A percentile compares a stretch with the other conserved stretches of the same genome.
Evolutionary conservation across 2,329 filamentous ascomycete genomes (phyloP).

Genomic region (Talaromyces marneffei): DNA sequence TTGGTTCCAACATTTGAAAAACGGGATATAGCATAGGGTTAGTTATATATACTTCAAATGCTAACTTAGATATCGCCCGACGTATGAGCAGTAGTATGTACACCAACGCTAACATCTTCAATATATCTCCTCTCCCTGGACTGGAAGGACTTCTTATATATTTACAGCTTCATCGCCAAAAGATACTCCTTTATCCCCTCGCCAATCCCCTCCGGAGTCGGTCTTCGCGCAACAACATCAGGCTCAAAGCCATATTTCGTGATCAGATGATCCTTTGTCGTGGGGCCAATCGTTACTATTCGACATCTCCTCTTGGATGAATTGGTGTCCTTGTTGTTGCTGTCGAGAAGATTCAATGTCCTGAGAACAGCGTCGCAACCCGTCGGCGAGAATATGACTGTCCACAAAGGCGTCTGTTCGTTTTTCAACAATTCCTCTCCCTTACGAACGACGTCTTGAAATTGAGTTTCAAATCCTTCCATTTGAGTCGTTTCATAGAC

Average conservation of each 20-base stretch:
- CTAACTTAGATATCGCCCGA: neutral
- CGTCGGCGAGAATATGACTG: conserved; percentile 54
- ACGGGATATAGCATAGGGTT: neutral
- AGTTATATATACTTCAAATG: neutral
- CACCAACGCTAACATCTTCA: neutral
- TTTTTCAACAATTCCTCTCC: neutral
- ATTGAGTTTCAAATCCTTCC: conserved; percentile 67
- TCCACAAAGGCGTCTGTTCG: conserved; percentile 24
- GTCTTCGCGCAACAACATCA: conserved; percentile 65
- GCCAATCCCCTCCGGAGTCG: conserved; percentile 73
- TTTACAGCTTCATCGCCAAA: conserved; percentile 9
- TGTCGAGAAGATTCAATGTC: conserved; percentile 42
- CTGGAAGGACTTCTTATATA: neutral
- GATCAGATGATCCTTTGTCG: conserved; percentile 69
- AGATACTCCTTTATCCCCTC: conserved; percentile 57
- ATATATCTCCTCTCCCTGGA: neutral
- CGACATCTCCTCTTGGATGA: conserved; percentile 35
- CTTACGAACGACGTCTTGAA: conserved; percentile 50
- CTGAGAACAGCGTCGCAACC: conserved; percentile 57
- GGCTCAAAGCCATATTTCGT: conserved; percentile 39
- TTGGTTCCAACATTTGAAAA: neutral
- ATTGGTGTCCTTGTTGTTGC: neutral
- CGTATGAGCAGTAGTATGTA: neutral
- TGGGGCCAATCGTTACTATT: conserved; percentile 88
- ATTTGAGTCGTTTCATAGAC: conserved; percentile 85